These are phyloP conservation scores for Globisporangium orthogonon DNA, from an alignment of 352 stramenopile genomes.

Conservation along the genomic window DNA sequence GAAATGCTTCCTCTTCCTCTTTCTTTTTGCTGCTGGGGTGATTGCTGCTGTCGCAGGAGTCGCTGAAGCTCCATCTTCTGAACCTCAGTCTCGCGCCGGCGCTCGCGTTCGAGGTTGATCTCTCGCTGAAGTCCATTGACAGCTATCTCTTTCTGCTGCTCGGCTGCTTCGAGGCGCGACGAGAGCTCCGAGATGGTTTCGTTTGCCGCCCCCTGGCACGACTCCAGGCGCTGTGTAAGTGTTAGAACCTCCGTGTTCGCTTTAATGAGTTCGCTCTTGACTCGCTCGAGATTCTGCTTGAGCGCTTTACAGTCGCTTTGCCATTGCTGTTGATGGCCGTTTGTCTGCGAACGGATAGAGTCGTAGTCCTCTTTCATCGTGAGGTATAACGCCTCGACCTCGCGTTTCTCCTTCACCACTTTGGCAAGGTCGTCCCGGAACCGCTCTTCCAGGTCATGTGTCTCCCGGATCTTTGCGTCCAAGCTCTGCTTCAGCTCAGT, in stretches of 20 bases:
- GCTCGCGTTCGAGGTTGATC: constrained; percentile 52
- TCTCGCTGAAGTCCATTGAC: constrained; percentile 37
- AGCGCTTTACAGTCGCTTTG: constrained; percentile 37
- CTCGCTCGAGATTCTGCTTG: constrained; percentile 44
- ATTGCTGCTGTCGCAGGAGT: constrained; percentile 23
- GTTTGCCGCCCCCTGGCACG: constrained; percentile 43
- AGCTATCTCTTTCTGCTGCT: constrained; percentile 47
- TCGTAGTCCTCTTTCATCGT: constrained; percentile 55
- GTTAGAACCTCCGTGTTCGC: constrained; percentile 34
- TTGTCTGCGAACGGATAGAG: constrained; percentile 27
- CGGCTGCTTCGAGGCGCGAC: constrained; percentile 32
- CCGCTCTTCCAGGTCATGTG: constrained; percentile 43
- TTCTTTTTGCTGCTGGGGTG: no score
- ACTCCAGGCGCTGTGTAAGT: constrained; percentile 45
- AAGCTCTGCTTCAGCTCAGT: constrained; percentile 50
- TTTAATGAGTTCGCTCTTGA: constrained; percentile 45
- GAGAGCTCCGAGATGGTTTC: constrained; percentile 57
- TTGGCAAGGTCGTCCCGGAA: constrained; percentile 39
- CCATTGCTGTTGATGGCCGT: constrained; percentile 29
- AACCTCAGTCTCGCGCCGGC: constrained; percentile 46
- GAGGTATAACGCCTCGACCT: constrained; percentile 37
- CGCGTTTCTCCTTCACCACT: constrained; percentile 47
- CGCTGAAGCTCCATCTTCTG: constrained; percentile 58
- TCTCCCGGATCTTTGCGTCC: constrained; percentile 42
- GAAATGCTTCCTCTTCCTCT: neutral